A percentile compares a stretch with the other conserved stretches of the same genome.
Conservation (phyloP, 768 basidiomycete species). For the Naganishia randhawae region DNA sequence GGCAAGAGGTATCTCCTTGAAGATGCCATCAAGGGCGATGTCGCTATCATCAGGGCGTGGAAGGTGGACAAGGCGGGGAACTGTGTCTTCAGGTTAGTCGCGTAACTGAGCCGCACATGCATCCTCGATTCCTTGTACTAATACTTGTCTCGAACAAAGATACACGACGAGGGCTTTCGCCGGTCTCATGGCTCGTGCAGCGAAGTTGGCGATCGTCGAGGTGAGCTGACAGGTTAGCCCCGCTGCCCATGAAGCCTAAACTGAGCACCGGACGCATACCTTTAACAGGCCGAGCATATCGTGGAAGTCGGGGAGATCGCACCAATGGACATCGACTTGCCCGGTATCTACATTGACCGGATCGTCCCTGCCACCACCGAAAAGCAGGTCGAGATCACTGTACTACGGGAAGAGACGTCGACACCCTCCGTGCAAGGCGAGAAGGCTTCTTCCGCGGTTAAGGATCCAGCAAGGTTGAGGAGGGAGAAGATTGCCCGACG, state of each 20-base stretch:
- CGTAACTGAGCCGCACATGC: background rate
- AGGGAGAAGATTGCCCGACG: constrained; percentile 43
- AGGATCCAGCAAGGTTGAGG: constrained; percentile 31
- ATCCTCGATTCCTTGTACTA: background rate
- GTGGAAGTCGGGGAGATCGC: constrained; percentile 46
- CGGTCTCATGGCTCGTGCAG: constrained; percentile 41
- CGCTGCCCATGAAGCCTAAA: background rate
- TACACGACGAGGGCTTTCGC: constrained; percentile 47
- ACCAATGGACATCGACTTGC: constrained; percentile 45
- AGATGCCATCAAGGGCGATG: constrained; percentile 46
- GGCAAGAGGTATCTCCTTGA: constrained; percentile 45
- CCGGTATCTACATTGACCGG: constrained; percentile 48
- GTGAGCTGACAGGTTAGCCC: constrained; percentile 27
- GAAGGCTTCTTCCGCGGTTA: background rate
- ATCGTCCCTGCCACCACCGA: constrained; percentile 44
- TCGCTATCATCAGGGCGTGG: constrained; percentile 45
- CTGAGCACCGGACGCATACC: background rate
- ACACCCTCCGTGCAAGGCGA: constrained; percentile 5
- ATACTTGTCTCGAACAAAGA: constrained; percentile 21
- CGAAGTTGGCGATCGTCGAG: constrained; percentile 47
- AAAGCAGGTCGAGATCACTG: constrained; percentile 45
- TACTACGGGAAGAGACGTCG: constrained; percentile 35
- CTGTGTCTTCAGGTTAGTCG: constrained; percentile 45
- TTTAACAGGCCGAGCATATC: constrained; percentile 43
- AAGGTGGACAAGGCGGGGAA: constrained; percentile 49